Percentiles rank a stretch among this genome's conserved stretches.
phyloP scores from a whole-genome alignment of 2,329 filamentous ascomycete genomes.

The Macrophomina phaseolina region DNA sequence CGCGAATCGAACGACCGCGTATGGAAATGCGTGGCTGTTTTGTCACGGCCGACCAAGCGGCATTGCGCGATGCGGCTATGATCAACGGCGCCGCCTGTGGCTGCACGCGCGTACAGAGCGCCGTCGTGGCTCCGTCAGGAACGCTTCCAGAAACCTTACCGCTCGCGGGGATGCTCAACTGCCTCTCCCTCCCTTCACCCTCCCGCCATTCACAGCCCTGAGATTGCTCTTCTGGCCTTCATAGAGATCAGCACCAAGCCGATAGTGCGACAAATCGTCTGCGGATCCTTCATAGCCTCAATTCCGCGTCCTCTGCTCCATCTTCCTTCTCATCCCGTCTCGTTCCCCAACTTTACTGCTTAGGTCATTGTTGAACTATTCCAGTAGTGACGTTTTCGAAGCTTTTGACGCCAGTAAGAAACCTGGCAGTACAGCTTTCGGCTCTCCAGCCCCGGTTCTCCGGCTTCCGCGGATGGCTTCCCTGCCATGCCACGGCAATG shows the following conservation, averaged over 20 bases:
- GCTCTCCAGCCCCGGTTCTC: slow-evolving; percentile 3
- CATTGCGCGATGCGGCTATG: slow-evolving; percentile 20
- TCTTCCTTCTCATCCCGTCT: not conserved
- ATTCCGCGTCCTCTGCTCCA: not conserved
- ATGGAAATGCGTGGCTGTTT: slow-evolving; percentile 13
- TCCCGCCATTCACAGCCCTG: not conserved
- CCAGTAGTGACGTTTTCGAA: not conserved
- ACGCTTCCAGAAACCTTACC: slow-evolving; percentile 21
- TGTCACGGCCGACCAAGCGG: slow-evolving; percentile 2
- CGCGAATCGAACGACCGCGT: slow-evolving; percentile 5
- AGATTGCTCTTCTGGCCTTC: slow-evolving; percentile 2
- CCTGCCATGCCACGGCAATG: not conserved
- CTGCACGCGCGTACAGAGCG: not conserved
- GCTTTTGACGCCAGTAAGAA: not conserved
- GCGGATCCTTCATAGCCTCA: slow-evolving; percentile 21
- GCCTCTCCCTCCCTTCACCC: not conserved
- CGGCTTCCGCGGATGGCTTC: slow-evolving; percentile 8
- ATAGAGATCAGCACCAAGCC: slow-evolving; percentile 13
- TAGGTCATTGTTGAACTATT: slow-evolving; percentile 2
- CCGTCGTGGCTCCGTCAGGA: slow-evolving; percentile 18
- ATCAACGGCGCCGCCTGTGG: slow-evolving; percentile 4
- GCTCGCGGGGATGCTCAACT: slow-evolving; percentile 7
- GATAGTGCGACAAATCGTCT: slow-evolving; percentile 14
- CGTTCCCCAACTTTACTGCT: slow-evolving; percentile 10
- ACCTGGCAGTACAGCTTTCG: slow-evolving; percentile 3